These are phyloP conservation scores for Tylopilus sp. DNA, from an alignment of 768 basidiomycete genomes.

Conservation along the genomic window DNA sequence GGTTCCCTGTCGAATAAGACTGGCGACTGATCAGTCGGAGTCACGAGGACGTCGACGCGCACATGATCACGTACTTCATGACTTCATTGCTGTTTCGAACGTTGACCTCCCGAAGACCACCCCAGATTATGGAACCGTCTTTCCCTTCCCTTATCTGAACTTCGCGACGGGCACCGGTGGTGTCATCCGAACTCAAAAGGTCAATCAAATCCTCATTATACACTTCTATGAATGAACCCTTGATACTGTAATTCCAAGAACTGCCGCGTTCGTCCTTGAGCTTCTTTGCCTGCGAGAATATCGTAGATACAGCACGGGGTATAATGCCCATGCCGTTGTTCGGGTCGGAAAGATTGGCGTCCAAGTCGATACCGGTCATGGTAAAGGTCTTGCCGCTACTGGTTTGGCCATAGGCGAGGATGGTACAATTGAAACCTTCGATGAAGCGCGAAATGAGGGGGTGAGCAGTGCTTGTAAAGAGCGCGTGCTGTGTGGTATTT, in stretches of 20 bases:
- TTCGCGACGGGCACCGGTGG: constrained; percentile 64
- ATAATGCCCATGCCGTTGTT: constrained; percentile 91
- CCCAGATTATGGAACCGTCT: constrained; percentile 96
- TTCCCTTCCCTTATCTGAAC: constrained; percentile 98
- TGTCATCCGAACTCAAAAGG: constrained; percentile 75
- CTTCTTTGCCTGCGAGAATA: constrained; percentile 77
- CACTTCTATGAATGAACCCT: constrained; percentile 94
- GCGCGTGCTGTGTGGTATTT: constrained; percentile 76
- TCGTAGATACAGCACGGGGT: constrained; percentile 86
- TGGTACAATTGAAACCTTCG: constrained; percentile 94
- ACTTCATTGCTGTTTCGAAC: constrained; percentile 86
- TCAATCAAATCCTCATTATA: constrained; percentile 99
- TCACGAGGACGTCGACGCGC: constrained; percentile 3
- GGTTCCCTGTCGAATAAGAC: constrained; percentile 85
- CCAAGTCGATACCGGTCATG: constrained; percentile 94
- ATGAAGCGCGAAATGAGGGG: constrained; percentile 85
- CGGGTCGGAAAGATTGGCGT: constrained; percentile 79
- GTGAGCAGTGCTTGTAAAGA: constrained; percentile 82
- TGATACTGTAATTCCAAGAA: constrained; percentile 75
- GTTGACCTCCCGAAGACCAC: constrained; percentile 86
- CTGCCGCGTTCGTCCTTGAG: constrained; percentile 71
- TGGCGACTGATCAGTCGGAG: constrained; percentile 34
- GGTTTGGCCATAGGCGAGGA: constrained; percentile 34
- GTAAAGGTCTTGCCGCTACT: constrained; percentile 57
- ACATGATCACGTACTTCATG: constrained; percentile 68